A percentile compares a stretch with the other conserved stretches of the same genome.
phyloP scores from a whole-genome alignment of 23 red algal species.

The Gracilaria gracilis region DNA sequence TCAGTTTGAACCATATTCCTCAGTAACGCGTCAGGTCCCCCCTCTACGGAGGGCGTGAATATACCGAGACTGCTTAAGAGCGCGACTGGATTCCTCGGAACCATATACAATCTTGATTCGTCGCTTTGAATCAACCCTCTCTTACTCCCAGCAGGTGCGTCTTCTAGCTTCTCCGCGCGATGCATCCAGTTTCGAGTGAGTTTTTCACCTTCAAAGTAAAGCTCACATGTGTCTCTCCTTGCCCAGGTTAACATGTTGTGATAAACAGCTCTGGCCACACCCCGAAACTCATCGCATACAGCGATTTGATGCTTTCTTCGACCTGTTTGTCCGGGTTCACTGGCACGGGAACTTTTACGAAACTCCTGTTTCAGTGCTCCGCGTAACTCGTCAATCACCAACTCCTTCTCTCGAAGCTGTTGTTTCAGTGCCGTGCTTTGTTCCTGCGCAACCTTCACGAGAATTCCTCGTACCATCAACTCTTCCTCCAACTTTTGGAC shows the following conservation, averaged over 20 bases:
- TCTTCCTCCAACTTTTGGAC: too few species aligned
- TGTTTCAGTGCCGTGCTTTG: background rate
- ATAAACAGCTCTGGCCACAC: background rate
- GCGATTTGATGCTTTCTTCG: background rate
- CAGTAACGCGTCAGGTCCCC: background rate
- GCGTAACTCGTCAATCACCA: background rate
- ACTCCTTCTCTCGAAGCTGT: background rate
- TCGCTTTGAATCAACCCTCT: background rate
- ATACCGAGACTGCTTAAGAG: background rate
- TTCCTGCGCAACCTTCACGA: background rate
- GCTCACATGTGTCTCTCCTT: background rate
- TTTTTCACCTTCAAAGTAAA: background rate
- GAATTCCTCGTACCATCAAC: too few species aligned
- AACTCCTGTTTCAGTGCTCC: background rate
- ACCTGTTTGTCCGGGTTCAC: background rate
- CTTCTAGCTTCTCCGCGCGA: background rate
- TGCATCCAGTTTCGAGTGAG: background rate
- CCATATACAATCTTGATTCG: background rate
- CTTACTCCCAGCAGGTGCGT: background rate
- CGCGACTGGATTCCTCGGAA: background rate
- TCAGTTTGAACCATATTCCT: background rate
- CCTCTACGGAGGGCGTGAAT: background rate
- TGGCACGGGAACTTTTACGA: background rate
- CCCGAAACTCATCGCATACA: background rate
- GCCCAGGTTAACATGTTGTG: background rate